These are phyloP conservation scores for Dothistroma pini DNA, from an alignment of 2,329 filamentous ascomycete species.

Conservation along the genomic window DNA sequence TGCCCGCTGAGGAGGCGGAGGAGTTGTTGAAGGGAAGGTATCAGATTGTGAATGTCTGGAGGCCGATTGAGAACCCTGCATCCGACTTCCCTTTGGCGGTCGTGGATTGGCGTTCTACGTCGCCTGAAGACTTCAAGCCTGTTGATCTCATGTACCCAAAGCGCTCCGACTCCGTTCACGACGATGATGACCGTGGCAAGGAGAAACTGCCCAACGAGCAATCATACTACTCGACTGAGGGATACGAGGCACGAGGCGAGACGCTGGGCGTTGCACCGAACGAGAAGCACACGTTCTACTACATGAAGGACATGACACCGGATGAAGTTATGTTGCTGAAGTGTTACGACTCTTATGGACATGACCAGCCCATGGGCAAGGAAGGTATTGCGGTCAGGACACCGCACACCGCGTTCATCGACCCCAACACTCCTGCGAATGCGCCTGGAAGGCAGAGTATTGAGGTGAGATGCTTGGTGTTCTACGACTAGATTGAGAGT, in stretches of 20 bases:
- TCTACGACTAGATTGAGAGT: conserved; percentile 37
- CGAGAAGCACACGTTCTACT: conserved; percentile 59
- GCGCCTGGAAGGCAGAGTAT: conserved; percentile 78
- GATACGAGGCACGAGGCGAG: conserved; percentile 62
- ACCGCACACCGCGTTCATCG: conserved; percentile 75
- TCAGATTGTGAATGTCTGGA: conserved; percentile 69
- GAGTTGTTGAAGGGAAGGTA: conserved; percentile 56
- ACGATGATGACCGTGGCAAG: conserved; percentile 56
- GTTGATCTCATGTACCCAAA: conserved; percentile 62
- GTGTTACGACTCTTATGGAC: conserved; percentile 46
- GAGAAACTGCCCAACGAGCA: conserved; percentile 52
- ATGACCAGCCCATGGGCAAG: conserved; percentile 39
- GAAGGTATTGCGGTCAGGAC: conserved; percentile 43
- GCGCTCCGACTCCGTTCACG: conserved; percentile 34
- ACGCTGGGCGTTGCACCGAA: conserved; percentile 58
- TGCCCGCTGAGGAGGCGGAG: conserved; percentile 54
- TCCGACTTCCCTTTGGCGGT: conserved; percentile 66
- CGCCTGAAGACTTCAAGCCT: conserved; percentile 55
- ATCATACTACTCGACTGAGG: conserved; percentile 49
- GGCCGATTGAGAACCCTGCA: conserved; percentile 61
- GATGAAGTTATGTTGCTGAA: conserved; percentile 54
- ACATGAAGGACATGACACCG: conserved; percentile 64
- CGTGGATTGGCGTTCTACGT: conserved; percentile 60
- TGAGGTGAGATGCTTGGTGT: conserved; percentile 79
- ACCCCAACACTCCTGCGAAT: conserved; percentile 66